Base-by-base conservation (phyloP, 2,329 filamentous ascomycete genomes). In the Amphichorda felina region DNA sequence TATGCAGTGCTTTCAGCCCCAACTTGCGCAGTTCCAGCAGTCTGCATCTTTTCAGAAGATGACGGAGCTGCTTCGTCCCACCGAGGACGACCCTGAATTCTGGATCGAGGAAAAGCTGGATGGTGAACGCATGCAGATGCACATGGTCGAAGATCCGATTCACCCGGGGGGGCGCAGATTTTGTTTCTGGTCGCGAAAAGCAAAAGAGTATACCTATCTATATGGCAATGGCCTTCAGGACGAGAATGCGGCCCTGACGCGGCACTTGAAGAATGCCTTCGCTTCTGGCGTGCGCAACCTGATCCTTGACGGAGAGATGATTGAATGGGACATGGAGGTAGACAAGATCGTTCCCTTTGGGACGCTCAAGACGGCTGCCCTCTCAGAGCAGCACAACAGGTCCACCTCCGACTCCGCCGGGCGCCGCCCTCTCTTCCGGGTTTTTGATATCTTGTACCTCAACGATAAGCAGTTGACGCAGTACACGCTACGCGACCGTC, bases 91-190 rank as follows among this genome's bases (percentile, higher is more conserved):
- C 35, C 65, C 70, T 0, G 75, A 82, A 8, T 98, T 93, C 50
- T 96, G 88, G 87, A 91, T 96, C 33, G 91, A 98, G 55, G 91
- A 98, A 60, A 98, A 98, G 57, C 66, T 98, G 8, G 91, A 98
- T 46, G 91, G 91, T 2, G 91, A 98, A 59, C 75, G 91, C 18
- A 95, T 98, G 80, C 91, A 98, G 55, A 70, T 98, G 53, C 91
- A 98, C 55, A 88, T 96, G 82, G 58, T 74, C 10, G 68, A 82
- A 38, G 85, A 95, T 44, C 62, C 75, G 4, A 59, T 56, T 1
- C 61, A 76, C 1, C 70, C 75, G 0, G 86, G 87, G 1, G 84
- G 85, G 0, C 76, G 68, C 38, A 67, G 65, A 15, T 95, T 96
- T 53, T 68, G 67, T 22, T 98, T 94, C 56, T 98, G 88, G 86